Evolutionary conservation across 768 basidiomycete genomes (phyloP), one percentile per base, ranked within the genome.

Genomic region (Gloeopeniophorella convolvens): DNA sequence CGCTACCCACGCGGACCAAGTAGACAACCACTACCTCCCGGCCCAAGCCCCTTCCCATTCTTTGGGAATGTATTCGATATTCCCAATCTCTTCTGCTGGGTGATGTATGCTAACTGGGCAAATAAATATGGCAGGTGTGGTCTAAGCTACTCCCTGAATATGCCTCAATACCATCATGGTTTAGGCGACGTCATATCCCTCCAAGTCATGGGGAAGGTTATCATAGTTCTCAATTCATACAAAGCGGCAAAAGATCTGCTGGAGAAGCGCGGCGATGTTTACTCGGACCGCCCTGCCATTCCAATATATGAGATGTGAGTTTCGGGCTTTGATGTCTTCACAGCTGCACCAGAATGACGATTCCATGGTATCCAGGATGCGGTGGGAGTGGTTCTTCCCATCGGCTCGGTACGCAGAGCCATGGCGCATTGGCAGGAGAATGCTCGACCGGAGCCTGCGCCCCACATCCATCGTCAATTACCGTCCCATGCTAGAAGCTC

Each of bases 141-240:
- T 12, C 21, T 36, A 37, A 16, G 18, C 23, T 31, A 28, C 24
- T 11, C 21, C 13, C 15, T 3, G 8, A 35, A 16, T 30, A 21
- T 27, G 8, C 24, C 35, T 12, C 21, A 20, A n/a, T 16, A n/a
- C 20, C 23, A 5, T 16, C n/a, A 45, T 7, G 12, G 12, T 35
- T 6, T 1, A 18, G 37, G 11, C 23, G 16, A 43, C n/a, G 10
- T 10, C n/a, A 2, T 50, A 10, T 18, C 23, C 52, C 43, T 71
- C 36, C 60, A 62, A 39, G 50, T 77, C 20, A 60, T 80, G 24
- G 69, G 72, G 23, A 72, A 72, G 49, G 68, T 71, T 8, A 70
- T 76, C 60, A 56, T 80, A 40, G 63, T 82, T 46, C 62, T 81
- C 24, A 77, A 72, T 60, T 72, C 70, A 48, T 50, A 67, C 51